Percentiles rank a stretch among this genome's conserved stretches.
Conservation (phyloP, 129 eudicot species). For the Flaveria ramosissima region DNA sequence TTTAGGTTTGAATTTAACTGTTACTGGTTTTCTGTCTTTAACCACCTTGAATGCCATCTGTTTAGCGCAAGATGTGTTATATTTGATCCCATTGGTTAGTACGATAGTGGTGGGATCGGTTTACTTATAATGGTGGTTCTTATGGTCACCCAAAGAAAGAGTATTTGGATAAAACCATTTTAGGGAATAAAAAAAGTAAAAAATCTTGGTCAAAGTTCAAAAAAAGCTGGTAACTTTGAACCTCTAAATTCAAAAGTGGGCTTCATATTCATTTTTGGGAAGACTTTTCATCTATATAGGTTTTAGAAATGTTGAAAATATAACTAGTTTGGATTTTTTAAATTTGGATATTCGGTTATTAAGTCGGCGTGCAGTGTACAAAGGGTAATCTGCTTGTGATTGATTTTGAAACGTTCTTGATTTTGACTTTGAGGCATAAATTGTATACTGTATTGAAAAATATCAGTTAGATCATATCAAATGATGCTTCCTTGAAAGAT, state of each 20-base stretch:
- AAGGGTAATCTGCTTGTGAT: slow-evolving; percentile 10
- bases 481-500: slow-evolving; percentile 20
- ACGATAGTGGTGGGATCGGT: not conserved
- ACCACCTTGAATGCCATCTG: too few species aligned
- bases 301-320: not conserved
- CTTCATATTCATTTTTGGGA: not conserved
- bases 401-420: slow-evolving; percentile 1
- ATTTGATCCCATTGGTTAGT: not conserved
- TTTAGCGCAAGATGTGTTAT: not conserved
- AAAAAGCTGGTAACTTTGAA: slow-evolving; percentile 9
- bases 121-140: not conserved
- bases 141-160: not conserved
- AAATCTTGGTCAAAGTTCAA: not conserved
- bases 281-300: not conserved
- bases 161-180: not conserved
- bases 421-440: slow-evolving; percentile 7
- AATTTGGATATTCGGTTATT: slow-evolving; percentile 16
- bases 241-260: not conserved
- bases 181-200: not conserved
- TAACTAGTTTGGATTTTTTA: not conserved
- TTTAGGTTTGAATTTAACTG: too few species aligned
- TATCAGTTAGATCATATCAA: slow-evolving; percentile 2
- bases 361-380: not conserved
- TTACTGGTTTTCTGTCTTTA: not conserved
- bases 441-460: not conserved